Evolutionary conservation across 2,329 filamentous ascomycete species (phyloP).

Genomic region (Nigrograna mackinnonii): DNA sequence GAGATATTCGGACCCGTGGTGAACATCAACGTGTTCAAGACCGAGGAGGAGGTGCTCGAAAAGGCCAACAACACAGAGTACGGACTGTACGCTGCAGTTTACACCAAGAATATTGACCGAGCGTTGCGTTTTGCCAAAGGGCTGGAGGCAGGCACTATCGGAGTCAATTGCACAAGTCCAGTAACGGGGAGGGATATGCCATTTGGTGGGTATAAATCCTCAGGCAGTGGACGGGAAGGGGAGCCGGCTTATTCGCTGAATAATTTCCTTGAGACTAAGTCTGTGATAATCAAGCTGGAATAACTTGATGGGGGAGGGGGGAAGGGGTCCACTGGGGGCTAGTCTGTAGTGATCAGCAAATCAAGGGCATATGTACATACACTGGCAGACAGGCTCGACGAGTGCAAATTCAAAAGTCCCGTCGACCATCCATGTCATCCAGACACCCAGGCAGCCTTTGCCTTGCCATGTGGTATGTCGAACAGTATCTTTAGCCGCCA

Average conservation of each 20-base stretch:
- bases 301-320: too few relatives aligned
- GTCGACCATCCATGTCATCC: too few relatives aligned
- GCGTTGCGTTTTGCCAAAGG: slow-evolving; percentile 44
- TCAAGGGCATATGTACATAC: too few relatives aligned
- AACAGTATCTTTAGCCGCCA: too few relatives aligned
- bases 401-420: too few relatives aligned
- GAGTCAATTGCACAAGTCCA: slow-evolving; percentile 45
- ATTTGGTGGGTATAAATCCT: slow-evolving; percentile 46
- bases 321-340: too few relatives aligned
- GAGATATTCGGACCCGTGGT: slow-evolving; percentile 86
- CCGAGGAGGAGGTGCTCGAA: slow-evolving; percentile 76
- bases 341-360: too few relatives aligned
- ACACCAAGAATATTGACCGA: slow-evolving; percentile 58
- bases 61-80: slow-evolving; percentile 85
- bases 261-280: slow-evolving; percentile 40
- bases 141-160: slow-evolving; percentile 44
- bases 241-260: slow-evolving; percentile 30
- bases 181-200: slow-evolving; percentile 38
- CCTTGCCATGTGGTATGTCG: too few relatives aligned
- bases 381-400: too few relatives aligned
- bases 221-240: slow-evolving; percentile 40
- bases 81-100: slow-evolving; percentile 82
- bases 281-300: slow-evolving; percentile 31
- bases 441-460: too few relatives aligned
- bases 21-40: slow-evolving; percentile 75